Base-by-base conservation (phyloP, 176 grass and related monocot species). In the Luzula sylvatica region DNA sequence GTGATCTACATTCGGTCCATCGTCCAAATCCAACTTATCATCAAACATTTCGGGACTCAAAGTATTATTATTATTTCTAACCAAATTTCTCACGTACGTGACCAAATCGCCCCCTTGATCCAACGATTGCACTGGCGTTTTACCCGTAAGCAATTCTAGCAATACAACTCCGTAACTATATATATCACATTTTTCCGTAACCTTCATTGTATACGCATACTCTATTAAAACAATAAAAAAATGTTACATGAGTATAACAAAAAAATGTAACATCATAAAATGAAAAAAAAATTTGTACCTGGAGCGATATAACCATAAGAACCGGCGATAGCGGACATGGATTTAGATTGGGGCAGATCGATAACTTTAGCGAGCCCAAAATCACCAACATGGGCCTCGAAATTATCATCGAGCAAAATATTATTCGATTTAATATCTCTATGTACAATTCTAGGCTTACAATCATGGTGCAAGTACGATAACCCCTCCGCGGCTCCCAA, bases 121-220 rank as follows among this genome's bases (percentile, higher is more conserved):
- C 54, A 98, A 68, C 12, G 86, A 81, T 42, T 98, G 93, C 24
- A 98, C 93, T 26, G 93, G 86, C 29, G 81, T 70, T 35, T 71
- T 80, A 1, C 93, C 86, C n/a, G 93, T 92, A 52, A 98, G 69
- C 64, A 98, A 78, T 57, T 98, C 93, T 26, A 98, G 23, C 42
- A 98, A 72, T 18, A 98, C 86, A 8, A 92, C 93, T 0, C 93
- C 93, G 13, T 98, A 98, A 21, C 93, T 98, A 61, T 98, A 98
- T 68, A 80, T 87, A 38, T 98, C 93, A 7, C 75, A 69, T 76
- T 83, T 98, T 72, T 98, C 93, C 7, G 86, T 98, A 20, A 98
- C 86, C 75, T 98, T 92, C 93, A 98, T 98, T 29, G 93, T 98
- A 67, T 98, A 98, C 35, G 93, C 93, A 72, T 98, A 98, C 64